phyloP scores from a whole-genome alignment of 148 eudicot species.

The Rhododendron molle region DNA sequence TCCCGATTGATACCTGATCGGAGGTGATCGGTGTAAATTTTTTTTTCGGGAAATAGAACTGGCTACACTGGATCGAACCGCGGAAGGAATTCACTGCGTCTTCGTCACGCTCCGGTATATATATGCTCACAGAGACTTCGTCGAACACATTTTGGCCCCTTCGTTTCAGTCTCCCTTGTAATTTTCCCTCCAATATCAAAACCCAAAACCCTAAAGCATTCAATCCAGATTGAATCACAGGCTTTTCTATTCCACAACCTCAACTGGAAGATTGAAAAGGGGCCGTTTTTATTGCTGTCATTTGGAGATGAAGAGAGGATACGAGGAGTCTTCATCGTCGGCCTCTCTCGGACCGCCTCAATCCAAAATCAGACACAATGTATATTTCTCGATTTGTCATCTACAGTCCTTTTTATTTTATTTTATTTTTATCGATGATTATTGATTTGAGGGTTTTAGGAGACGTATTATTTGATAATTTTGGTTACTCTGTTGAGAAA shows the following conservation, averaged over 20 bases:
- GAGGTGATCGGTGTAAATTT: no score
- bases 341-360: constrained; percentile 66
- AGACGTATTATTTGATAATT: neutral
- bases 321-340: constrained; percentile 60
- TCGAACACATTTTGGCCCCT: neutral
- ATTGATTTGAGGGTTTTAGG: neutral
- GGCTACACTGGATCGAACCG: no score
- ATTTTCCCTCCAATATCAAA: neutral
- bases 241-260: neutral
- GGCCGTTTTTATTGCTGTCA: neutral
- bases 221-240: neutral
- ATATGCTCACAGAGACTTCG: no score
- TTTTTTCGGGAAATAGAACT: no score
- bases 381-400: constrained; percentile 14
- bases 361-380: constrained; percentile 62
- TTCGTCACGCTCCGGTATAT: no score
- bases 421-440: no score
- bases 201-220: neutral
- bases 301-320: constrained; percentile 70
- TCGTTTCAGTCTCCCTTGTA: neutral
- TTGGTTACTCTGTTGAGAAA: neutral
- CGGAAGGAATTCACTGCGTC: no score
- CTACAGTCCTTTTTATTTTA: neutral
- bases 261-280: neutral
- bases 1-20: no score